These are phyloP conservation scores for Elongisporangium prolatum DNA, from an alignment of 352 stramenopile genomes.

Conservation along the genomic window DNA sequence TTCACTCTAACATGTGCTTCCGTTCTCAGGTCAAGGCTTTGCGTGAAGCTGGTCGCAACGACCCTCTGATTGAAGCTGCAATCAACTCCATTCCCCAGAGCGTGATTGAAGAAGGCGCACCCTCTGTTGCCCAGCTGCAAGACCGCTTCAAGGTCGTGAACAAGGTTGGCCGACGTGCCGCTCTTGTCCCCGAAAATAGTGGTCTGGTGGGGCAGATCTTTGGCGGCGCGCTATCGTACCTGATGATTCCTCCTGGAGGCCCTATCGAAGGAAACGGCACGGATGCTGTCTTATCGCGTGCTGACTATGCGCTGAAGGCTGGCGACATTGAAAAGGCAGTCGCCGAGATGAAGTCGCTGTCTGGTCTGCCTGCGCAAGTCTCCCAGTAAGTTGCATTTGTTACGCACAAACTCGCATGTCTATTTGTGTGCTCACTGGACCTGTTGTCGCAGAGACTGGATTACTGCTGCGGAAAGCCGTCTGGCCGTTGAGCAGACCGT, in stretches of 20 bases:
- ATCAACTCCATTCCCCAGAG: slow-evolving; percentile 57
- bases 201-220: slow-evolving; percentile 74
- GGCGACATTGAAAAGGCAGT: slow-evolving; percentile 75
- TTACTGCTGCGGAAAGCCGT: slow-evolving; percentile 63
- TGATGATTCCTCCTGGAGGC: slow-evolving; percentile 75
- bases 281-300: slow-evolving; percentile 74
- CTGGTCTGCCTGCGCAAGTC: slow-evolving; percentile 58
- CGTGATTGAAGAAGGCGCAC: slow-evolving; percentile 59
- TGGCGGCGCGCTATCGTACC: slow-evolving; percentile 54
- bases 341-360: slow-evolving; percentile 60
- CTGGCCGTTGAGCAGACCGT: slow-evolving; percentile 78
- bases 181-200: slow-evolving; percentile 63
- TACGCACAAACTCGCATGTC: background rate
- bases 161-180: slow-evolving; percentile 56
- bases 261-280: slow-evolving; percentile 69
- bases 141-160: slow-evolving; percentile 82
- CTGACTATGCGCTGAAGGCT: slow-evolving; percentile 78
- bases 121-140: slow-evolving; percentile 75
- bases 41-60: slow-evolving; percentile 60
- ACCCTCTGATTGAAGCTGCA: slow-evolving; percentile 66
- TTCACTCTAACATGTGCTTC: background rate
- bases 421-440: background rate
- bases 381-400: slow-evolving; percentile 28
- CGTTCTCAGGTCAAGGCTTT: slow-evolving; percentile 50
- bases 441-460: slow-evolving; percentile 44